phyloP scores from a whole-genome alignment of 2,329 filamentous ascomycete species.

The Tolypocladium tropicale region DNA sequence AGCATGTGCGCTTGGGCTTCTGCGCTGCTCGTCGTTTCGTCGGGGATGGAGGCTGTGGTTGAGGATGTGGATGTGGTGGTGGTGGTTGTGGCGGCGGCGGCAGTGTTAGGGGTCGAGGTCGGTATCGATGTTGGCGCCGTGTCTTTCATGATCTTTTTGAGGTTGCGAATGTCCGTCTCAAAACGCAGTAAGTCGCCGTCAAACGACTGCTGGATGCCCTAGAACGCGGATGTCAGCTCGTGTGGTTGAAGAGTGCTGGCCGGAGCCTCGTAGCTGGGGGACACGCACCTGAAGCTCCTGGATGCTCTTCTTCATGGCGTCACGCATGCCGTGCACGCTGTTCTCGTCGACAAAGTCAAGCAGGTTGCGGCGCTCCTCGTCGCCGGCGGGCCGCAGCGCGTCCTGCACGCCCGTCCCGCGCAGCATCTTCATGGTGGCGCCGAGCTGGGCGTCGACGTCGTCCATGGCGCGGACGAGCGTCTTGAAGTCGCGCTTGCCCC shows the following conservation, averaged over 20 bases:
- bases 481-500: slow-evolving; percentile 49
- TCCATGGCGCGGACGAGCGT: slow-evolving; percentile 56
- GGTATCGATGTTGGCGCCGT: slow-evolving; percentile 7
- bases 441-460: slow-evolving; percentile 51
- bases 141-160: slow-evolving; percentile 47
- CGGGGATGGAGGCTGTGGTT: slow-evolving; percentile 10
- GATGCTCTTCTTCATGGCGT: slow-evolving; percentile 60
- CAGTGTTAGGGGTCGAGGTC: too few species aligned
- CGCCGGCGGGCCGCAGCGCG: slow-evolving; percentile 44
- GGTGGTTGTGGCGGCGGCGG: too few species aligned
- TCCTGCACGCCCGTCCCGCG: slow-evolving; percentile 54
- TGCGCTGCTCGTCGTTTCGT: slow-evolving; percentile 20
- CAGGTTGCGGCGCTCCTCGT: slow-evolving; percentile 51
- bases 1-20: slow-evolving; percentile 28
- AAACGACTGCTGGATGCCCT: slow-evolving; percentile 60
- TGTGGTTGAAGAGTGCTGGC: not conserved
- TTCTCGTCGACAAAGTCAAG: slow-evolving; percentile 70
- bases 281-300: slow-evolving; percentile 56
- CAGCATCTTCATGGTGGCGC: slow-evolving; percentile 56
- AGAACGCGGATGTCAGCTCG: not conserved
- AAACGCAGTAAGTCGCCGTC: slow-evolving; percentile 67
- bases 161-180: slow-evolving; percentile 59
- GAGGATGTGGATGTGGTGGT: not conserved
- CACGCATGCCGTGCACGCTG: slow-evolving; percentile 54
- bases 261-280: too few species aligned